These are phyloP conservation scores for Rhodamnia rubescens DNA, from an alignment of 345 rosid species.

Conservation along the genomic window DNA sequence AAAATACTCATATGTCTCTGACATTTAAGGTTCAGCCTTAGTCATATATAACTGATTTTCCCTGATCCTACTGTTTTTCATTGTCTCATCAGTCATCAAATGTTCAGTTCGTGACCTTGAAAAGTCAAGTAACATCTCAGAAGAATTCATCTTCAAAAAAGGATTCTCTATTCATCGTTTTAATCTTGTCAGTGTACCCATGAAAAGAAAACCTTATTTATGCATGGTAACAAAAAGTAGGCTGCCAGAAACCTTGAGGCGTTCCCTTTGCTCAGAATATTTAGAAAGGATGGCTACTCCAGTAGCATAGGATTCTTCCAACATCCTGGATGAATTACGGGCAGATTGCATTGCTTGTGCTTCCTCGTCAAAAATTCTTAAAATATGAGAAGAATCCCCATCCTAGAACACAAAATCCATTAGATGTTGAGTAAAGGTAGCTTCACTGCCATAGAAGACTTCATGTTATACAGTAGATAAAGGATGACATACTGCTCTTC, in stretches of 20 bases:
- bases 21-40: neutral
- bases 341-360: slow-evolving; percentile 88
- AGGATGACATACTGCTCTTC: slow-evolving; percentile 45
- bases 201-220: neutral
- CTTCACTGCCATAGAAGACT: neutral
- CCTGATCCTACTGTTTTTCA: neutral
- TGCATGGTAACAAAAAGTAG: neutral
- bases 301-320: slow-evolving; percentile 69
- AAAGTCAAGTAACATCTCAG: neutral
- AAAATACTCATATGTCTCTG: neutral
- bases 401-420: slow-evolving; percentile 27
- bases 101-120: neutral
- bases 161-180: neutral
- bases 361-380: slow-evolving; percentile 86
- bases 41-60: neutral
- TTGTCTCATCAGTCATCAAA: neutral
- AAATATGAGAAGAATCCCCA: slow-evolving; percentile 67
- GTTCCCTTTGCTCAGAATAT: slow-evolving; percentile 88
- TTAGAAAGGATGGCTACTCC: slow-evolving; percentile 79
- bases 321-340: slow-evolving; percentile 67
- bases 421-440: neutral
- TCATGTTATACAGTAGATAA: neutral
- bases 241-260: slow-evolving; percentile 50
- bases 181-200: neutral
- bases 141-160: neutral